phyloP scores from a whole-genome alignment of 768 basidiomycete genomes.

The Russula foetens region DNA sequence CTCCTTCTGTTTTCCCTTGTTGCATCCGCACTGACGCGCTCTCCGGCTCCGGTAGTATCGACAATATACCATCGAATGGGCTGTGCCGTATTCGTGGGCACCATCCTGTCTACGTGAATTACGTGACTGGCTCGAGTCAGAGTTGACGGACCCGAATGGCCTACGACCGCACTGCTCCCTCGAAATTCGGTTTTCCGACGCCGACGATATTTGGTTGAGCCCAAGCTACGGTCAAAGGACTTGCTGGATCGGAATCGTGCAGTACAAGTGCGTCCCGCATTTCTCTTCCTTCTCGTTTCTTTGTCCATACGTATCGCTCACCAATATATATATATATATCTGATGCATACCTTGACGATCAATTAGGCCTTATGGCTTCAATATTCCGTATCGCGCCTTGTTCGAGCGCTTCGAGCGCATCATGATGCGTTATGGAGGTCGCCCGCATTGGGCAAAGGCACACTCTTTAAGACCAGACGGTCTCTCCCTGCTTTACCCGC shows the following conservation, averaged over 20 bases:
- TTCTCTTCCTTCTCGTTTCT: too few species aligned
- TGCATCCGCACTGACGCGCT: neutral
- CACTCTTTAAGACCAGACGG: slow-evolving; percentile 60
- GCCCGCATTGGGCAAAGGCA: slow-evolving; percentile 96
- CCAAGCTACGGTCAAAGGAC: slow-evolving; percentile 74
- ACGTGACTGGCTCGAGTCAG: slow-evolving; percentile 58
- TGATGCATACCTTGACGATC: too few species aligned
- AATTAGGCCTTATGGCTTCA: slow-evolving; percentile 85
- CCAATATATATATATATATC: too few species aligned
- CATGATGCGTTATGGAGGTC: slow-evolving; percentile 58
- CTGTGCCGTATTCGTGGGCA: slow-evolving; percentile 67
- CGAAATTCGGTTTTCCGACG: slow-evolving; percentile 82
- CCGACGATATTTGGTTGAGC: slow-evolving; percentile 92
- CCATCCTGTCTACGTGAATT: slow-evolving; percentile 63
- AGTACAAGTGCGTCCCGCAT: slow-evolving; percentile 71
- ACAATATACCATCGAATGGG: slow-evolving; percentile 95
- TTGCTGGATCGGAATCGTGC: slow-evolving; percentile 96
- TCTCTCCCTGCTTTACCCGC: slow-evolving; percentile 67
- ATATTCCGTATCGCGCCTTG: slow-evolving; percentile 70
- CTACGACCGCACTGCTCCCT: slow-evolving; percentile 87
- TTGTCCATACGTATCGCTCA: neutral
- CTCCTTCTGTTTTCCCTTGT: neutral
- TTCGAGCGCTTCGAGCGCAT: slow-evolving; percentile 74
- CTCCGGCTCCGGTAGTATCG: slow-evolving; percentile 48
- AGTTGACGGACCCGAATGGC: slow-evolving; percentile 60